Evolutionary conservation across 306 rosid genomes (phyloP).

Genomic region (Cicer cuneatum): DNA sequence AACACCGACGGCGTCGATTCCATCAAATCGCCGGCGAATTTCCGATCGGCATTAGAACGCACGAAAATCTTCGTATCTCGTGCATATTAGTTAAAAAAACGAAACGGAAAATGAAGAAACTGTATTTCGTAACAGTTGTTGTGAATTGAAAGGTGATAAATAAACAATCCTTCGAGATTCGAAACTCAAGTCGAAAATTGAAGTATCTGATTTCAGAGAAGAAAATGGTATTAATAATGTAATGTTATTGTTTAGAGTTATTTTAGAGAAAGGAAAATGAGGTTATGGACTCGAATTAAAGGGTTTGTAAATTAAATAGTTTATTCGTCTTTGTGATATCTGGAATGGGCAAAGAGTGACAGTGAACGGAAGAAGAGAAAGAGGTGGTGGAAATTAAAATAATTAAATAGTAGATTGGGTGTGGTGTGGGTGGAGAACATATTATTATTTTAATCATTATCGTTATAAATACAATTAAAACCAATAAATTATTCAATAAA

Average conservation of each 20-base stretch:
- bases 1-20: slow-evolving; percentile 52
- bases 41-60: slow-evolving; percentile 59
- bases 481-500: too few species aligned
- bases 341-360: slow-evolving; percentile 52
- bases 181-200: slow-evolving; percentile 10
- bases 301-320: slow-evolving; percentile 12
- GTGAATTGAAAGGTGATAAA: slow-evolving; percentile 47
- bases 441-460: slow-evolving; percentile 26
- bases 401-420: slow-evolving; percentile 53
- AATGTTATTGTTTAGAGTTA: slow-evolving; percentile 36
- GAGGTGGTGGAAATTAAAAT: background rate
- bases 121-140: slow-evolving; percentile 14
- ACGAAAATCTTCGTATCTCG: slow-evolving; percentile 49
- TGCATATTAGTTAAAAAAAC: slow-evolving; percentile 54
- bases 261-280: slow-evolving; percentile 39
- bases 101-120: background rate
- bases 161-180: slow-evolving; percentile 17
- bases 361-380: slow-evolving; percentile 46
- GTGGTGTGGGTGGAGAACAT: slow-evolving; percentile 55
- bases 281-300: slow-evolving; percentile 40
- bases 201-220: slow-evolving; percentile 42
- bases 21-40: slow-evolving; percentile 76
- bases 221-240: slow-evolving; percentile 23
- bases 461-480: too few species aligned
- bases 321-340: slow-evolving; percentile 25